Evolutionary conservation across 805 yeast species (phyloP).

Genomic region (Spathaspora arborariae): DNA sequence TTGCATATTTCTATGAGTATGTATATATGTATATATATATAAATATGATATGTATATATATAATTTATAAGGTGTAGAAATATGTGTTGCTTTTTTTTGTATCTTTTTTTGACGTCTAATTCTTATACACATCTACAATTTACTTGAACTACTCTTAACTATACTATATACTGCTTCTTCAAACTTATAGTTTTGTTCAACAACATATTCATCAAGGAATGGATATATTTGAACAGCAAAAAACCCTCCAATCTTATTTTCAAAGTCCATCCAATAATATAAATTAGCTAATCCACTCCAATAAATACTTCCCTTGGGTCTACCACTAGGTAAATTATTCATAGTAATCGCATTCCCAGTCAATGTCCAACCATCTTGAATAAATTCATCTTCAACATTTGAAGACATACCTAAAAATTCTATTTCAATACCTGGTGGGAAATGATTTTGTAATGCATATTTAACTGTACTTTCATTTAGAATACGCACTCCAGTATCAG

Average conservation of each 20-base stretch:
- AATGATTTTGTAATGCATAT: conserved; percentile 30
- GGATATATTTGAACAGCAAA: conserved; percentile 40
- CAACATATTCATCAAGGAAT: conserved; percentile 20
- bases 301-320: conserved; percentile 31
- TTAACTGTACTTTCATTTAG: conserved; percentile 24
- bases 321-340: conserved; percentile 26
- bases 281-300: conserved; percentile 42
- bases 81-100: too few species aligned
- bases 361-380: conserved; percentile 30
- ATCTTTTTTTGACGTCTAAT: too few species aligned
- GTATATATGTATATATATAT: too few species aligned
- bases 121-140: too few species aligned
- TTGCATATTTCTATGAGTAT: too few species aligned
- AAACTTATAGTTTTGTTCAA: conserved; percentile 17
- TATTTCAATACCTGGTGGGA: conserved; percentile 20
- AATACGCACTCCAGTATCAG: conserved; percentile 31
- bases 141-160: conserved; percentile 7
- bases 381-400: conserved; percentile 13
- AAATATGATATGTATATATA: too few species aligned
- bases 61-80: too few species aligned
- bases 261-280: conserved; percentile 37
- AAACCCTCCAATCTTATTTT: conserved; percentile 35
- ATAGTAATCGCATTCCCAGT: conserved; percentile 30
- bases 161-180: conserved; percentile 25
- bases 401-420: conserved; percentile 17